Conservation (phyloP, 768 basidiomycete genomes). For the Tremella fuciformis region DNA sequence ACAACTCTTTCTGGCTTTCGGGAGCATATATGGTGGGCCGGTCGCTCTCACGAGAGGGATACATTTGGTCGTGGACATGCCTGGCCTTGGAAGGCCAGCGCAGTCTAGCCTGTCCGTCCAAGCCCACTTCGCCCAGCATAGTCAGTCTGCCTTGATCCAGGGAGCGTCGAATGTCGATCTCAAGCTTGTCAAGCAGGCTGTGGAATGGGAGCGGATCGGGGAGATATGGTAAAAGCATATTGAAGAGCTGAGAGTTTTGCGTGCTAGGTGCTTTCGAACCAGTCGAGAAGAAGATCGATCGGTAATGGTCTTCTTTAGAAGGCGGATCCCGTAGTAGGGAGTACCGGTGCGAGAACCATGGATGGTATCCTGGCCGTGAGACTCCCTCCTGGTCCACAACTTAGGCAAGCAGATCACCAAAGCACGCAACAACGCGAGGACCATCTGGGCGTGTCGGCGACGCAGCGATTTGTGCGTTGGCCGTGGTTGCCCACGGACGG, state of each 20-base stretch:
- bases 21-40: background rate
- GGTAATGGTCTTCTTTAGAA: conserved; percentile 73
- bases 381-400: background rate
- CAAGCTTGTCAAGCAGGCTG: conserved; percentile 63
- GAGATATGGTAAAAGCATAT: conserved; percentile 62
- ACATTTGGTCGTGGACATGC: conserved; percentile 25
- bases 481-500: conserved; percentile 60
- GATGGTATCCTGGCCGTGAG: conserved; percentile 69
- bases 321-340: conserved; percentile 53
- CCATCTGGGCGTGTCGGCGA: conserved; percentile 17
- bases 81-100: conserved; percentile 37
- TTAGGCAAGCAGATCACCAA: conserved; percentile 59
- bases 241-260: conserved; percentile 56
- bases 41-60: background rate
- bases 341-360: conserved; percentile 86
- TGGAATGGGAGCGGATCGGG: conserved; percentile 69
- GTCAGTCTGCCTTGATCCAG: conserved; percentile 56
- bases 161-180: conserved; percentile 61
- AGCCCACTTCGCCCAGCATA: conserved; percentile 89
- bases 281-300: conserved; percentile 61
- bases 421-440: conserved; percentile 67
- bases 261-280: conserved; percentile 15
- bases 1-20: background rate
- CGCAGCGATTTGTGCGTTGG: background rate
- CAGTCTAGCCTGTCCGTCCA: conserved; percentile 63